Evolutionary conservation across 352 stramenopile species (phyloP), one percentile per base, ranked within the genome.

Genomic region (Peronospora destructor): DNA sequence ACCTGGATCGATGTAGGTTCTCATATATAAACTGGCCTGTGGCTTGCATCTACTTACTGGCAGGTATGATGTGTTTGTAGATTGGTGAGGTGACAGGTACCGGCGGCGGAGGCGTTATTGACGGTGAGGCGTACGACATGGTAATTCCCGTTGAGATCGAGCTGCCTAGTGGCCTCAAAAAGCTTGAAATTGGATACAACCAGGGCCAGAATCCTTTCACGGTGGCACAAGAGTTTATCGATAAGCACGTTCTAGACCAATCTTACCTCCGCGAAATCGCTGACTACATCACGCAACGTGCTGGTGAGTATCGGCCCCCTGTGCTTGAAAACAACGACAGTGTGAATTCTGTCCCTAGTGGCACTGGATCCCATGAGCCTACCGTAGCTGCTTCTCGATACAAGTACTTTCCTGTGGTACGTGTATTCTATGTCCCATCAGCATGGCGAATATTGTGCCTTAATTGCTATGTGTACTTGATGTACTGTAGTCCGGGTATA

Each of bases 121-220:
- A 98, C 59, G 94, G 94, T 5, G 77, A 94, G 30, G 68, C 76
- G 9, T 98, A 94, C 59, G 94, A 98, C 56, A 94, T 98, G 73
- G 90, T 98, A 14, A 95, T 98, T 21, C 94, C 94, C 0, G 96
- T 98, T 46, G 95, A 98, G 65, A 92, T 98, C 38, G 95, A 98
- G 58, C 69, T 93, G 17, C 78, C 91, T 2, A 87, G 95, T 14
- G 87, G 86, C 5, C 66, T 98, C 0, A 80, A 82, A 39, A 97
- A 91, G 41, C 76, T 98, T n/a, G 72, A 97, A 59, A 97, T 98
- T 56, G 95, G 94, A 12, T 98, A 98, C 78, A 98, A 98, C 57
- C 96, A 96, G 68, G 94, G 91, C 6, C 91, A 98, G 48, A 98
- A 98, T 71, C 93, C 94, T 26, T 98, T 98, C 66, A 84, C 94